phyloP scores from a whole-genome alignment of 257 asterid species.

The Forsythia suspensa region DNA sequence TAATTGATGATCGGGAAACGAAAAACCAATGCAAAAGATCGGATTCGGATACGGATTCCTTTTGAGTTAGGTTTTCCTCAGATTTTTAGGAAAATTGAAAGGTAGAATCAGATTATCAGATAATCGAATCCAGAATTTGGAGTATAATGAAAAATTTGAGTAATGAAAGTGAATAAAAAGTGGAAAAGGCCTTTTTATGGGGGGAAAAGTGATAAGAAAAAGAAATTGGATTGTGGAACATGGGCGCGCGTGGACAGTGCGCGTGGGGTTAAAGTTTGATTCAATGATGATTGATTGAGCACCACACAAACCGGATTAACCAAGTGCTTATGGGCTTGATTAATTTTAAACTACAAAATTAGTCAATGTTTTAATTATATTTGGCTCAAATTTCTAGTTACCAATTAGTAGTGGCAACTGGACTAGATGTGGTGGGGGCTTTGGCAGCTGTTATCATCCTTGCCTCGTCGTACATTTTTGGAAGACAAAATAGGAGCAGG shows the following conservation, averaged over 20 bases:
- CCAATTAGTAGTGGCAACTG: too few species aligned
- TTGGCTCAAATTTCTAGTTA: not conserved
- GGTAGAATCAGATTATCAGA: not conserved
- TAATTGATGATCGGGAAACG: slow-evolving; percentile 23
- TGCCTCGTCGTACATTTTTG: too few species aligned
- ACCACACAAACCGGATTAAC: not conserved
- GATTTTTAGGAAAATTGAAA: not conserved
- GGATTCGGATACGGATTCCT: slow-evolving; percentile 30
- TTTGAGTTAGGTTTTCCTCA: not conserved
- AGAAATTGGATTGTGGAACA: not conserved
- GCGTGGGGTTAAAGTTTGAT: slow-evolving; percentile 19
- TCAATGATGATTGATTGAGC: not conserved
- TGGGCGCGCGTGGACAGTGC: not conserved
- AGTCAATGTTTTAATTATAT: not conserved
- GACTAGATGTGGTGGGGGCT: too few species aligned
- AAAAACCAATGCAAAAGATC: slow-evolving; percentile 9
- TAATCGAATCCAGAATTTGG: slow-evolving; percentile 13
- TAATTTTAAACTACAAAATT: not conserved
- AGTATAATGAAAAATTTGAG: slow-evolving; percentile 3
- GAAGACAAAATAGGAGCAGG: fast-evolving
- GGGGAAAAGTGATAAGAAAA: not conserved
- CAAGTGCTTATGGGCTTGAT: not conserved
- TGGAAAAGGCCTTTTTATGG: not conserved
- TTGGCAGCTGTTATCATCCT: too few species aligned
- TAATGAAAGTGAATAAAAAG: slow-evolving; percentile 16